Conservation (phyloP, 768 basidiomycete species). For the Kwoniella bestiolae region DNA sequence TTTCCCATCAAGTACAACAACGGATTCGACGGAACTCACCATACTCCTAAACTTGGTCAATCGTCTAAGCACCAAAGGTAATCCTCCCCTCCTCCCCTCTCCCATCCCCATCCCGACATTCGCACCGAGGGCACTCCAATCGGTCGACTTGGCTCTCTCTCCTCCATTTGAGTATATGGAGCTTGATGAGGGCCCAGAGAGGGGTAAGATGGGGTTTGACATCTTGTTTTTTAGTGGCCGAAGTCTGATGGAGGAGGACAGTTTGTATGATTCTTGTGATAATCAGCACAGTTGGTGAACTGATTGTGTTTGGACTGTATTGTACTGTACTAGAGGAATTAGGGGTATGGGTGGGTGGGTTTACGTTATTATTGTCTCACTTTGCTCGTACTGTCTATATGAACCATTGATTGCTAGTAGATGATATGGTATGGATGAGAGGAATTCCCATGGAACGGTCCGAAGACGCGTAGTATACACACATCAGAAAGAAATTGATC, state of each 20-base stretch:
- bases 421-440: not conserved
- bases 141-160: not conserved
- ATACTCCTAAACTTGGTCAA: conserved; percentile 83
- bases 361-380: conserved; percentile 1
- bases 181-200: not conserved
- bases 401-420: not conserved
- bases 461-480: not conserved
- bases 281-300: no score
- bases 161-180: not conserved
- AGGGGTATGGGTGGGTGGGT: not conserved
- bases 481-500: not conserved
- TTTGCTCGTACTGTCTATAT: not conserved
- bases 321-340: not conserved
- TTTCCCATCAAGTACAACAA: no score
- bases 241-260: conserved; percentile 5
- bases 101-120: conserved; percentile 2
- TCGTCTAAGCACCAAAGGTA: conserved; percentile 79
- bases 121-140: not conserved
- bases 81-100: conserved; percentile 56
- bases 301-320: no score
- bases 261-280: not conserved
- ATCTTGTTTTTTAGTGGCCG: not conserved
- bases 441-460: not conserved
- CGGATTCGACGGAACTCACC: conserved; percentile 61
- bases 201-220: conserved; percentile 3